A percentile compares a stretch with the other conserved stretches of the same genome.
phyloP scores from a whole-genome alignment of 2,329 filamentous ascomycete species.

The Trichoderma sp. region DNA sequence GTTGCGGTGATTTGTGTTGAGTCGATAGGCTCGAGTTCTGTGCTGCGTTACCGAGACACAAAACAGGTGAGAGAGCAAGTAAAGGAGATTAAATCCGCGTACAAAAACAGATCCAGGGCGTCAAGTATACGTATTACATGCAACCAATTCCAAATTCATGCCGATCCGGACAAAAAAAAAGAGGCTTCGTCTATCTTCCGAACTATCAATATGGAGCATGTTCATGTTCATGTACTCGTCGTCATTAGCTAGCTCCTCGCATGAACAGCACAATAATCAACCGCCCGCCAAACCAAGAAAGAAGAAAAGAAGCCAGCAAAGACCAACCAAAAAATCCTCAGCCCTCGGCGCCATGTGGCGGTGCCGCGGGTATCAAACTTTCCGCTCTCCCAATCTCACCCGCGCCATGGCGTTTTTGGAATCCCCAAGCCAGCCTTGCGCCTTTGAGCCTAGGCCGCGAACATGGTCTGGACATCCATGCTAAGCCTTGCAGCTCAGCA shows the following conservation, averaged over 20 bases:
- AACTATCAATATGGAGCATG: neutral
- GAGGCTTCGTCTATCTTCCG: neutral
- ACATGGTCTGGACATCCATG: neutral
- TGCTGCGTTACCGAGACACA: neutral
- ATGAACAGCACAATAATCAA: neutral
- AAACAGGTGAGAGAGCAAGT: neutral
- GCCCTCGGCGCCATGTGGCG: conserved; percentile 2
- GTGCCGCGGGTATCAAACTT: conserved; percentile 4
- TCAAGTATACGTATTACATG: neutral
- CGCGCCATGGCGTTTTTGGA: conserved; percentile 4
- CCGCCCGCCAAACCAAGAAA: neutral
- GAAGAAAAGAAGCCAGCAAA: neutral
- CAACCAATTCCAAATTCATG: neutral
- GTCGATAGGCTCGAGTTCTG: neutral
- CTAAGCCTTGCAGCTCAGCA: neutral
- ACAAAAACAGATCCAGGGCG: neutral
- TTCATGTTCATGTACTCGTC: neutral
- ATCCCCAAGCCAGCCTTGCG: neutral
- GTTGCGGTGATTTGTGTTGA: neutral
- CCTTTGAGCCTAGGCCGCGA: neutral
- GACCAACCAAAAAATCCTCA: neutral
- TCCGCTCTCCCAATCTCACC: neutral
- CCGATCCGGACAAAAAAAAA: neutral
- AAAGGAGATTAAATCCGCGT: neutral
- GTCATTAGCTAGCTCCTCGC: neutral